These are phyloP conservation scores for Ogataea allantospora DNA, from an alignment of 805 yeast genomes.

Conservation along the genomic window DNA sequence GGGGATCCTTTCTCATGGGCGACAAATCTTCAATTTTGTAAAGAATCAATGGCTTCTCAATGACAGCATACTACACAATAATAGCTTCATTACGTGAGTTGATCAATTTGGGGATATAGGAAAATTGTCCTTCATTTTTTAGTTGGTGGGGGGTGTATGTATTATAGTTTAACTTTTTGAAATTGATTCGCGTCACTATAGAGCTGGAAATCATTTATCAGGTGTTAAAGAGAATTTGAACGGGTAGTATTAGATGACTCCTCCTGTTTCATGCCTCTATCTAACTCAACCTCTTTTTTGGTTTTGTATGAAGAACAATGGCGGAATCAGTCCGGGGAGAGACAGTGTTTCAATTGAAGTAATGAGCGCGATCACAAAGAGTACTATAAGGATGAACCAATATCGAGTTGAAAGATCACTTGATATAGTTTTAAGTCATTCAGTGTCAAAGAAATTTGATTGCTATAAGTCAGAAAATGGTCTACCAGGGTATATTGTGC, in stretches of 20 bases:
- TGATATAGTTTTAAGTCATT: background rate
- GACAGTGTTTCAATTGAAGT: background rate
- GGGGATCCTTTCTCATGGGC: no score
- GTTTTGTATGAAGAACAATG: no score
- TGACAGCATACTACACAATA: background rate
- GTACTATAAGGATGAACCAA: background rate
- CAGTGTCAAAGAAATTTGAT: background rate
- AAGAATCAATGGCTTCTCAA: conserved; percentile 19
- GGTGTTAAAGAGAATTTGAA: no score
- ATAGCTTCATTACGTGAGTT: conserved; percentile 13
- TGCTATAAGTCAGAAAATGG: background rate
- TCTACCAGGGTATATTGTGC: background rate
- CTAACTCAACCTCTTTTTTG: no score
- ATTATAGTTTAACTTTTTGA: conserved; percentile 1
- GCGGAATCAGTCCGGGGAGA: no score
- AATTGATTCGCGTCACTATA: conserved; percentile 1
- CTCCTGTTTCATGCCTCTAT: no score
- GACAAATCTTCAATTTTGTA: conserved; percentile 18
- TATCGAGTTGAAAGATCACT: background rate
- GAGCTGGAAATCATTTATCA: no score
- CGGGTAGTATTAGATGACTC: no score
- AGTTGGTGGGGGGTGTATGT: no score
- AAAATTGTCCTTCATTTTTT: conserved; percentile 18
- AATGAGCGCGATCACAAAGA: background rate
- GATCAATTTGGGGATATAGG: conserved; percentile 20